A percentile compares a stretch with the other conserved stretches of the same genome.
Conservation (phyloP, 1,139 yeast species). For the Hyphopichia pseudoburtonii region DNA sequence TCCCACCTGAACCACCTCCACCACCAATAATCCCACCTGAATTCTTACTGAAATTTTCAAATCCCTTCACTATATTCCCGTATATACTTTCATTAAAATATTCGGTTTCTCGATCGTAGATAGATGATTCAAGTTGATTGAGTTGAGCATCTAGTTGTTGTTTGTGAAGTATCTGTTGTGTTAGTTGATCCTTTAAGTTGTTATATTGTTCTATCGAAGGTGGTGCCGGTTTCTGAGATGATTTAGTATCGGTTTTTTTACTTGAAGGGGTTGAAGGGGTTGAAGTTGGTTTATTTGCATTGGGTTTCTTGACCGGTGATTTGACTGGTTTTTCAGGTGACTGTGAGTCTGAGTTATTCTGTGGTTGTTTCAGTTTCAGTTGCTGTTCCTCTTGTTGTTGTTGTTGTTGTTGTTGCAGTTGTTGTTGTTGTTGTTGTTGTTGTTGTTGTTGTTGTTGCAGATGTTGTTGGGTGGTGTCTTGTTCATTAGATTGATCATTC, state of each 20-base stretch:
- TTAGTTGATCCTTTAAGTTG: constrained; percentile 64
- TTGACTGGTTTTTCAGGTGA: neutral
- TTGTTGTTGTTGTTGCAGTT: too few species aligned
- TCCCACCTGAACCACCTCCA: constrained; percentile 23
- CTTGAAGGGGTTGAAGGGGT: neutral
- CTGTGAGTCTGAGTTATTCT: too few species aligned
- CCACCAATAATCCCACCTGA: constrained; percentile 17
- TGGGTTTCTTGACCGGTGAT: neutral
- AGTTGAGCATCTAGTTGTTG: constrained; percentile 64
- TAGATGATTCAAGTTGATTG: constrained; percentile 67
- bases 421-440: too few species aligned
- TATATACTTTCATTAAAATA: constrained; percentile 69
- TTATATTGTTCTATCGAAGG: constrained; percentile 54
- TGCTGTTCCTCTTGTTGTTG: neutral
- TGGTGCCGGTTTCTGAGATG: neutral
- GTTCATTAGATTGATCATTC: too few species aligned
- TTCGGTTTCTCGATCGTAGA: constrained; percentile 78
- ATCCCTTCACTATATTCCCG: constrained; percentile 88
- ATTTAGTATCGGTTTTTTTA: neutral
- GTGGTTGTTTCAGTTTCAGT: neutral
- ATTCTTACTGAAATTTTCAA: constrained; percentile 72
- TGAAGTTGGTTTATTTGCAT: neutral
- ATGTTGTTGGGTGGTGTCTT: too few species aligned
- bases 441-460: too few species aligned
- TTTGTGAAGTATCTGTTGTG: constrained; percentile 63